phyloP scores from a whole-genome alignment of 1,139 yeast species.

The Oligophagozyma castellii region DNA sequence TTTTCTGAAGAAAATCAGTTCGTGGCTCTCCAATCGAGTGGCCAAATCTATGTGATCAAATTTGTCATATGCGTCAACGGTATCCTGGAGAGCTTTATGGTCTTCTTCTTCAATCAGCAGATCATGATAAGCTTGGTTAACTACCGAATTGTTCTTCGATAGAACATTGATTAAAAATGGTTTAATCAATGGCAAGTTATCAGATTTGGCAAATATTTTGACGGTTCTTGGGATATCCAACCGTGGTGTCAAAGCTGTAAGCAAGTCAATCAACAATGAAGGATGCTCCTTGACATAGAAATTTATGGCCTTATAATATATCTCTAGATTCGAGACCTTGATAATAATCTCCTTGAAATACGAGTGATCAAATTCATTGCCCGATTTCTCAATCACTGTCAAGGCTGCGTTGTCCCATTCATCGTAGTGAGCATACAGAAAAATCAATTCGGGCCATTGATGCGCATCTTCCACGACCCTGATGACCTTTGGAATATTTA shows the following conservation, averaged over 20 bases:
- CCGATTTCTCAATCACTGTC: conserved; percentile 93
- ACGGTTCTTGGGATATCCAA: conserved; percentile 92
- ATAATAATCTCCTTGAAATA: conserved; percentile 91
- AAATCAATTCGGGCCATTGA: conserved; percentile 90
- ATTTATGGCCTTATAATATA: conserved; percentile 92
- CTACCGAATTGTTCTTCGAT: conserved; percentile 80
- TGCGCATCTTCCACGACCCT: conserved; percentile 90
- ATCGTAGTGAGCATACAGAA: conserved; percentile 94
- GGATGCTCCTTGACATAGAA: conserved; percentile 92
- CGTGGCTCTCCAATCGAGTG: conserved; percentile 83
- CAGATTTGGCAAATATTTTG: conserved; percentile 86
- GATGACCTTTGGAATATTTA: conserved; percentile 93
- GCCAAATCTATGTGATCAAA: conserved; percentile 90
- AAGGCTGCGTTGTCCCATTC: conserved; percentile 99
- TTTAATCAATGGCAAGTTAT: conserved; percentile 88
- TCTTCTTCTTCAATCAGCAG: conserved; percentile 93
- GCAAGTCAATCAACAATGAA: conserved; percentile 71
- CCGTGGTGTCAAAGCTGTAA: conserved; percentile 78
- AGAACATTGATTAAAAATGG: conserved; percentile 88
- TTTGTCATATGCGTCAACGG: conserved; percentile 82
- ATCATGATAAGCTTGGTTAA: conserved; percentile 91
- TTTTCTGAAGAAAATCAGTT: conserved; percentile 82
- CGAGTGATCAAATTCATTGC: conserved; percentile 84
- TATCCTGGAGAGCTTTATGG: conserved; percentile 73
- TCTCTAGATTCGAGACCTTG: conserved; percentile 91